A percentile compares a stretch with the other conserved stretches of the same genome.
Conservation (phyloP, 1,139 yeast species). For the Yamadazyma sp. region DNA sequence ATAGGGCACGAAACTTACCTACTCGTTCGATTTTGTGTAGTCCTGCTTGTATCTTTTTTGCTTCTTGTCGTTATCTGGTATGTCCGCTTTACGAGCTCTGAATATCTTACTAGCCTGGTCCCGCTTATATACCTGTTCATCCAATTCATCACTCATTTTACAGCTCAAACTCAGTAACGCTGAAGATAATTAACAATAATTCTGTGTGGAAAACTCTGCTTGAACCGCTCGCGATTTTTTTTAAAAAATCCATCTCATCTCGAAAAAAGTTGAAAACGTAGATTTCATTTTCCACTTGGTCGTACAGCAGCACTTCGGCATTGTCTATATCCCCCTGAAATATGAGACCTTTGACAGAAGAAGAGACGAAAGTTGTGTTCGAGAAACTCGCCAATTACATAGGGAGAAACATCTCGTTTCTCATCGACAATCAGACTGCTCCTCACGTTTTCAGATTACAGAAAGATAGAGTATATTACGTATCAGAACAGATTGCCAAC, state of each 20-base stretch:
- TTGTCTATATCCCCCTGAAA: neutral
- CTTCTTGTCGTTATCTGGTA: conserved; percentile 10
- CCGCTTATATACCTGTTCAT: conserved; percentile 34
- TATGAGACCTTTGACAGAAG: conserved; percentile 96
- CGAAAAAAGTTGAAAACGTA: conserved; percentile 4
- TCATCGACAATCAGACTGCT: conserved; percentile 84
- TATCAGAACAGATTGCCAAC: conserved; percentile 77
- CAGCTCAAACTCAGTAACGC: neutral
- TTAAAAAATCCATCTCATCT: conserved; percentile 5
- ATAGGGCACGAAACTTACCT: conserved; percentile 34
- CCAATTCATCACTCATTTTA: conserved; percentile 13
- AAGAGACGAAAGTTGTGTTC: conserved; percentile 93
- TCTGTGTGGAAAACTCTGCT: conserved; percentile 1
- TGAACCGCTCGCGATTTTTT: neutral
- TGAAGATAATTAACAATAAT: neutral
- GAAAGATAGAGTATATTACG: conserved; percentile 94
- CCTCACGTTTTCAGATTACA: conserved; percentile 95
- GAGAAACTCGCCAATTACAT: conserved; percentile 95
- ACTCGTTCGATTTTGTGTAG: conserved; percentile 13
- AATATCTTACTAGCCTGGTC: conserved; percentile 47
- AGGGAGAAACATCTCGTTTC: conserved; percentile 87
- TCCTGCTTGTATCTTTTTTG: conserved; percentile 16
- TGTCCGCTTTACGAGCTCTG: conserved; percentile 33
- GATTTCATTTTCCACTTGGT: neutral
- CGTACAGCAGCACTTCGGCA: no score